phyloP scores from a whole-genome alignment of 2,329 filamentous ascomycete species.

The Aspergillus novofumigatus region DNA sequence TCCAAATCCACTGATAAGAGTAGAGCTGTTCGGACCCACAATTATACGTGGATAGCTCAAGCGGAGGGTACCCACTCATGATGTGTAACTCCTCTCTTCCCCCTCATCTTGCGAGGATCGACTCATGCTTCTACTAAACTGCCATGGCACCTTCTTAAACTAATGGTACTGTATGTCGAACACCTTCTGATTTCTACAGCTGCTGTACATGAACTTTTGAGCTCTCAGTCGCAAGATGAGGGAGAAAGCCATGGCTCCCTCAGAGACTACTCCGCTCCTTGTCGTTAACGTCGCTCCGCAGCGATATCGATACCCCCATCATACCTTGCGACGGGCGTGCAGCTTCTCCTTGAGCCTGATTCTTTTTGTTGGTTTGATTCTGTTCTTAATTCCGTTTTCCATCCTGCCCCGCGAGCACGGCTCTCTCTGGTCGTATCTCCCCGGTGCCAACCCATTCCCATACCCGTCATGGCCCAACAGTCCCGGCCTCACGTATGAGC shows the following conservation, averaged over 20 bases:
- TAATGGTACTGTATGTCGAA: background rate
- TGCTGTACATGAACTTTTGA: background rate
- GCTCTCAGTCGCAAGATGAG: constrained; percentile 21
- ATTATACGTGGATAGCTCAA: background rate
- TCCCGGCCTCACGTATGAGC: constrained; percentile 49
- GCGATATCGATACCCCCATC: constrained; percentile 41
- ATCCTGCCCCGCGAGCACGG: constrained; percentile 37
- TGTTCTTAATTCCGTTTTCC: constrained; percentile 40
- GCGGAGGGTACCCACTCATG: background rate
- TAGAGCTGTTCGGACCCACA: background rate
- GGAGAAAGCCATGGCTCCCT: constrained; percentile 35
- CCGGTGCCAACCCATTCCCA: constrained; percentile 36
- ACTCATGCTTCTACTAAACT: background rate
- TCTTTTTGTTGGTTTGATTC: constrained; percentile 35
- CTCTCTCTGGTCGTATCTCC: constrained; percentile 37
- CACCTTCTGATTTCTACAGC: background rate
- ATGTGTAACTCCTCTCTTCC: background rate
- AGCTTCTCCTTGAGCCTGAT: constrained; percentile 36
- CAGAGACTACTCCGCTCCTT: constrained; percentile 42
- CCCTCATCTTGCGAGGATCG: background rate
- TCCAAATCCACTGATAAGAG: background rate
- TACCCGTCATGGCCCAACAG: constrained; percentile 39
- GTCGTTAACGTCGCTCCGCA: constrained; percentile 37
- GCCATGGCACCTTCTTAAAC: background rate
- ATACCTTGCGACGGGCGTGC: constrained; percentile 40